Base-by-base conservation (phyloP, 768 basidiomycete species). In the Zangia roseola region DNA sequence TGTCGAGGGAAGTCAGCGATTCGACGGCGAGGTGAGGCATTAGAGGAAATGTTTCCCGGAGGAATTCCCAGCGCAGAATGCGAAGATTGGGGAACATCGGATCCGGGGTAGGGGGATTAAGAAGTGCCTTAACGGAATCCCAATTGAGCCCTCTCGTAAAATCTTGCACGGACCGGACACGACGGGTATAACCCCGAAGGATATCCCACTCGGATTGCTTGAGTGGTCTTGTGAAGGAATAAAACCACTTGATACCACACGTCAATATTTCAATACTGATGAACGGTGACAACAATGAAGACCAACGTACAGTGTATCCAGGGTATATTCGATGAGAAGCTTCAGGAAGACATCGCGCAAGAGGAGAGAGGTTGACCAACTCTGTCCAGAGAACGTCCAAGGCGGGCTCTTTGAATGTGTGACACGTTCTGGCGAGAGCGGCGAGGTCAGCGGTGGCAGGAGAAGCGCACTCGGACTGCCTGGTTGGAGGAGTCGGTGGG, bases 11-110 rank as follows among this genome's bases (percentile, higher is more conserved):
- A 4, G 54, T 60, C 13, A 59, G 24, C 12, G 53, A 39, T 4
- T 44, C 10, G 24, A 52, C 58, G 2, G 58, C 47, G 4, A 59
- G 23, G 17, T 58, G 57, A 38, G 37, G 40, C 49, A 59, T 55
- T 4, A 58, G 16, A 6, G 53, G 48, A 20, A 58, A 58, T 0
- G 57, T 47, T 21, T 56, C 54, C 30, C 31, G 33, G 6, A 59
- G 17, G 34, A 59, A 58, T 20, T 58, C 57, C 57, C 57, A 58
- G n/a, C 43, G 57, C 40, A 58, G n/a, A 3, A 36, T 16, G n/a
- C 57, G 57, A 24, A 58, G 57, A 31, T 59, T 55, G 6, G 57
- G 57, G 21, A 58, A 58, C 34, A 58, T 20, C 24, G 57, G 58
- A 7, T 45, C 57, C 12, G 44, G 31, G 17, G 43, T 43, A 16